Conservation (phyloP, 768 basidiomycete genomes). For the Heimioporus sp. region DNA sequence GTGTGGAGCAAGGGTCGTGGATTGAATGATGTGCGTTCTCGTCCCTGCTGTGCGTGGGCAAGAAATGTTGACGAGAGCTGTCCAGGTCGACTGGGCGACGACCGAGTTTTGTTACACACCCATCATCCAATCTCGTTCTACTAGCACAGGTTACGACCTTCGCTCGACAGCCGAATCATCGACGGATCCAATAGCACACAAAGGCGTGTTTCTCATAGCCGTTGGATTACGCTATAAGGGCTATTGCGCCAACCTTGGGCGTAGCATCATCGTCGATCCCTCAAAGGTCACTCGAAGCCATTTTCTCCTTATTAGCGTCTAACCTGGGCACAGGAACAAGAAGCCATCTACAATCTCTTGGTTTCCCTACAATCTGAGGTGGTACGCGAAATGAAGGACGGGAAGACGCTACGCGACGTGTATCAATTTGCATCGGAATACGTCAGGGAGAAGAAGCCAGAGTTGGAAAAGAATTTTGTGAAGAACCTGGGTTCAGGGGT, state of each 20-base stretch:
- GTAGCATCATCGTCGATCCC: constrained; percentile 95
- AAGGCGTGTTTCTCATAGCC: constrained; percentile 84
- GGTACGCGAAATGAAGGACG: constrained; percentile 74
- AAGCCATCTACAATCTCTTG: constrained; percentile 79
- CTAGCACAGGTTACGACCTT: constrained; percentile 82
- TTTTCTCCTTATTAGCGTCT: not conserved
- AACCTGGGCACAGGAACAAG: constrained; percentile 69
- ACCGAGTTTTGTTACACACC: constrained; percentile 95
- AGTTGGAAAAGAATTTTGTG: constrained; percentile 78
- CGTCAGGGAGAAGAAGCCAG: constrained; percentile 75
- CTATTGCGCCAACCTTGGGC: constrained; percentile 89
- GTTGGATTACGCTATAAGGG: constrained; percentile 91
- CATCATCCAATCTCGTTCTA: constrained; percentile 91
- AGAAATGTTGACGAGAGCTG: constrained; percentile 6
- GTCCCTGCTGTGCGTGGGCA: not conserved
- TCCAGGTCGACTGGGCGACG: constrained; percentile 82
- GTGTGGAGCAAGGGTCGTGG: constrained; percentile 83
- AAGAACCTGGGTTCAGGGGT: constrained; percentile 93
- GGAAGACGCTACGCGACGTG: constrained; percentile 72
- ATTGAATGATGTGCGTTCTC: constrained; percentile 62
- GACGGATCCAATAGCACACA: constrained; percentile 75
- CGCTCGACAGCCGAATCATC: constrained; percentile 85
- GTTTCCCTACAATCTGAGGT: constrained; percentile 76
- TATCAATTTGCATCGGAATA: constrained; percentile 72
- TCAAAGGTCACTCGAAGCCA: constrained; percentile 52